Percentiles rank a stretch among this genome's conserved stretches.
These are phyloP conservation scores for Malus hybrid DNA, from an alignment of 331 rosid species.

Conservation along the genomic window DNA sequence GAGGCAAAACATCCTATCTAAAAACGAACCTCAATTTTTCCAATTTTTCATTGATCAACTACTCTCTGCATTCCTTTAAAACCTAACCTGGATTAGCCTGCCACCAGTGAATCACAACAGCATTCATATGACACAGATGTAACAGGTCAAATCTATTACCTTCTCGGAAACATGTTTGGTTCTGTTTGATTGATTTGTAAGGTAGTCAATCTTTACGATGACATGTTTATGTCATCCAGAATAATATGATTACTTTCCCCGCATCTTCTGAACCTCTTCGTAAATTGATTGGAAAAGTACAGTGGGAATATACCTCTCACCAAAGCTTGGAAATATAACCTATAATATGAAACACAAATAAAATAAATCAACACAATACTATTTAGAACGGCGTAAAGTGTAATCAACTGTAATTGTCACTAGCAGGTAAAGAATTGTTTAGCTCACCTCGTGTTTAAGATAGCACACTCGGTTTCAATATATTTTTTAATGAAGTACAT, in stretches of 20 bases:
- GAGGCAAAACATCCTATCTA: neutral
- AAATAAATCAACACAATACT: neutral
- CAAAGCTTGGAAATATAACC: slow-evolving; percentile 93
- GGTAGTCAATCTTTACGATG: slow-evolving; percentile 10
- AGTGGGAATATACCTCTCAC: slow-evolving; percentile 83
- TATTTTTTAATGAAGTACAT: neutral
- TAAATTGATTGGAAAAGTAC: slow-evolving; percentile 68
- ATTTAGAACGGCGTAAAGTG: neutral
- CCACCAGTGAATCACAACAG: neutral
- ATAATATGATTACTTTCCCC: slow-evolving; percentile 4
- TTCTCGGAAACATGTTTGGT: slow-evolving; percentile 14
- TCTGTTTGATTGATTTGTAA: slow-evolving; percentile 3
- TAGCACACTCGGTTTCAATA: neutral
- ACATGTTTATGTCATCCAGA: neutral
- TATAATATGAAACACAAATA: slow-evolving; percentile 6
- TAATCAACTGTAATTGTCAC: neutral
- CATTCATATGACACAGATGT: neutral
- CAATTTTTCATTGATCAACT: neutral
- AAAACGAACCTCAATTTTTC: neutral
- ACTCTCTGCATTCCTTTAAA: slow-evolving; percentile 4
- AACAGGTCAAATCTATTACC: slow-evolving; percentile 24
- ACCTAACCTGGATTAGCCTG: slow-evolving; percentile 10
- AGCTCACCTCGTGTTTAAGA: no score
- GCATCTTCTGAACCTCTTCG: slow-evolving; percentile 67
- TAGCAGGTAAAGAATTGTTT: neutral